These are phyloP conservation scores for Carex parvula DNA, from an alignment of 176 grass and related monocot genomes.

Conservation along the genomic window DNA sequence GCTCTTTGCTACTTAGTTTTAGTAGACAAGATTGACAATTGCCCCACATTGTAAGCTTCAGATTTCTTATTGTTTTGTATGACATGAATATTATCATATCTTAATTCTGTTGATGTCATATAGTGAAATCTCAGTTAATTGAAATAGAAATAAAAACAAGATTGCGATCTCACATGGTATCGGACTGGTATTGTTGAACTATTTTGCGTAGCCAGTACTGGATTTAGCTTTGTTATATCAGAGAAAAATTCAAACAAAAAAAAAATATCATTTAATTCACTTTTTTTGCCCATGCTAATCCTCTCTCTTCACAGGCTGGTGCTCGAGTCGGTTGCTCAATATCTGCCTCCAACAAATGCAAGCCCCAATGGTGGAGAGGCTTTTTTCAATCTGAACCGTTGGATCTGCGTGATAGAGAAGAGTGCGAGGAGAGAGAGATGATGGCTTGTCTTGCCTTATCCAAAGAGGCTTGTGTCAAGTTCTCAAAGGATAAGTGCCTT, in stretches of 20 bases:
- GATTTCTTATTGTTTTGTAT: not conserved
- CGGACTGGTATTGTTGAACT: not conserved
- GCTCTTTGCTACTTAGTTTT: constrained; percentile 36
- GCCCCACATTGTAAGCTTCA: constrained; percentile 22
- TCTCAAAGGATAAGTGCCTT: constrained; percentile 56
- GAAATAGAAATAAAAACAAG: not conserved
- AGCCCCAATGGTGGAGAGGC: constrained; percentile 73
- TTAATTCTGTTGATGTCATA: not conserved
- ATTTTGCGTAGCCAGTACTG: not conserved
- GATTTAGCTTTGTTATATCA: not conserved
- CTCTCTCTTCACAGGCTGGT: constrained; percentile 43
- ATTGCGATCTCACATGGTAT: not conserved
- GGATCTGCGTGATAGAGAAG: constrained; percentile 48
- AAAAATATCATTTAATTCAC: not conserved
- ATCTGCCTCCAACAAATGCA: constrained; percentile 71
- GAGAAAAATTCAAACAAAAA: not conserved
- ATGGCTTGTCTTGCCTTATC: constrained; percentile 40
- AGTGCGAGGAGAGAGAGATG: constrained; percentile 72
- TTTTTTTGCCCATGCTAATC: not conserved
- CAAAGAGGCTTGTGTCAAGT: constrained; percentile 56
- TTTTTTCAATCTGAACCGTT: constrained; percentile 39
- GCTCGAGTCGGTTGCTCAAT: constrained; percentile 70
- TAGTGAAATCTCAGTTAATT: constrained; percentile 2
- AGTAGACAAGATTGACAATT: constrained; percentile 33
- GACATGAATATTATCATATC: not conserved